A percentile compares a stretch with the other conserved stretches of the same genome.
These are phyloP conservation scores for Lotus japonicus DNA, from an alignment of 306 rosid genomes.

Conservation along the genomic window DNA sequence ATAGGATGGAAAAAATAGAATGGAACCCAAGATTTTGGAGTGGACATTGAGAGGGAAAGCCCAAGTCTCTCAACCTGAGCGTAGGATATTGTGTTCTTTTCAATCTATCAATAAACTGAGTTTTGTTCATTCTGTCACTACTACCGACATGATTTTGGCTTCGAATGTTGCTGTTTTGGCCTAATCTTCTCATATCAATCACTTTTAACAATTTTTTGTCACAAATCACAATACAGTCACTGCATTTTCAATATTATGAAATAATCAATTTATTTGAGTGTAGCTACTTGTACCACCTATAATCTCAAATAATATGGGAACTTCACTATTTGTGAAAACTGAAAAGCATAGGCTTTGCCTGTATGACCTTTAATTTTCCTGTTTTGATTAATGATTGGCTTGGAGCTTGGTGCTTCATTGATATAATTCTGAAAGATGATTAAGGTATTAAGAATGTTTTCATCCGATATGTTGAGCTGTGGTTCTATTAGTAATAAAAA, in stretches of 20 bases:
- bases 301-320: neutral
- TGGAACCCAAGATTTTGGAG: neutral
- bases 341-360: neutral
- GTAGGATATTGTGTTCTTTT: too few species aligned
- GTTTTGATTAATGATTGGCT: neutral
- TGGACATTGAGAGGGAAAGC: neutral
- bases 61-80: neutral
- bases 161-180: neutral
- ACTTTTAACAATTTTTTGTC: neutral
- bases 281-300: neutral
- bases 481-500: neutral
- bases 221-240: neutral
- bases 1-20: neutral
- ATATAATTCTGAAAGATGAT: neutral
- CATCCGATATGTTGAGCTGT: neutral
- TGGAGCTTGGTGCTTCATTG: neutral
- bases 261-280: neutral
- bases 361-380: neutral
- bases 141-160: neutral
- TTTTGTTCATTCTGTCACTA: too few species aligned
- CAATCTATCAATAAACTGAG: neutral
- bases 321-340: neutral
- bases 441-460: neutral
- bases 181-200: neutral
- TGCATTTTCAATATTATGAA: neutral